Base-by-base conservation (phyloP, 176 grass and related monocot genomes). In the Ensete glaucum region DNA sequence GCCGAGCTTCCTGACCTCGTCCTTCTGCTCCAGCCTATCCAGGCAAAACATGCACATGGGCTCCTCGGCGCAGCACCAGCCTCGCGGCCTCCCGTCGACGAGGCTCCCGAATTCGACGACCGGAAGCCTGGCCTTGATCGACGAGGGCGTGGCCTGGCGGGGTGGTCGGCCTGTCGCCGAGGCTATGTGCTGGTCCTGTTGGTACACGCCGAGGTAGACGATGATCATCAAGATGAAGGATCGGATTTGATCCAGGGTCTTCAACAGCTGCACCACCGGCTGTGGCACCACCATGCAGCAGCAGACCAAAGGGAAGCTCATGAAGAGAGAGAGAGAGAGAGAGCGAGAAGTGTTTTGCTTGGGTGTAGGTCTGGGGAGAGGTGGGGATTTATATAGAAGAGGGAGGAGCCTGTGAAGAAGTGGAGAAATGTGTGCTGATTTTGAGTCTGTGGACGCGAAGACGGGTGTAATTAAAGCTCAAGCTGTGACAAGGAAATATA, bases 231-330 rank as follows among this genome's bases (percentile, higher is more conserved):
- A 29, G 70, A 86, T 21, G 27, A 22, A 54, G 29, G 83, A 70
- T 60, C 80, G 82, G 6, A 78, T 25, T 55, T 76, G 78, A 60
- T 83, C 75, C 54, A 94, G 9, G 29, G 85, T 53, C 83, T 83
- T 87, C 72, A 94, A 27, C n/a, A 93, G 13, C 9, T 82, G 80
- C 11, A 81, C 79, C 53, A 98, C 58, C n/a, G 86, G 84, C 8
- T 80, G 56, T 8, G 95, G 90, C n/a, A 91, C 68, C 55, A 78
- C 75, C 3, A 81, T 19, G 74, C 88, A 87, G 84, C 79, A 89
- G 85, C 69, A 84, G 51, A 84, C 84, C 72, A 98, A 72, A 69
- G 86, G 95, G 62, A 93, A 83, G 0, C 85, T 87, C 95, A 98
- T 98, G 51, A 26, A 16, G 1, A 58, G 54, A 57, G 52, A 11